Evolutionary conservation across 78 protist genomes (phyloP).

Genomic region (Carpediemonas membranifera): DNA sequence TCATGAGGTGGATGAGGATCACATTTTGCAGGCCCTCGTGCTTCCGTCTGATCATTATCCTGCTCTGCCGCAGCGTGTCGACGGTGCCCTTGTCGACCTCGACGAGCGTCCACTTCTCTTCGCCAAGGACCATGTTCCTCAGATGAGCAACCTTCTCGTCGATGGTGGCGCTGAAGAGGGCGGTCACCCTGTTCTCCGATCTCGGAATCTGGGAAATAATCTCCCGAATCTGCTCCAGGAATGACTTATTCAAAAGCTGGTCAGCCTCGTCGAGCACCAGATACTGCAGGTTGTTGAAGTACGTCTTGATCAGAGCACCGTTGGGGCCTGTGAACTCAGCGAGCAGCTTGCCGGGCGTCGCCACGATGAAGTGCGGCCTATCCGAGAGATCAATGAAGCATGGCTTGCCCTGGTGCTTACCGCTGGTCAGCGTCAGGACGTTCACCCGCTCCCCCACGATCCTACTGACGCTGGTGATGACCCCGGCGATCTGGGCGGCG

Average conservation of each 20-base stretch:
- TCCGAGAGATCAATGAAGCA: constrained; percentile 54
- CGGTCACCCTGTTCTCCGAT: constrained; percentile 58
- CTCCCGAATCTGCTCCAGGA: constrained; percentile 69
- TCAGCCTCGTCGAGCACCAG: constrained; percentile 95
- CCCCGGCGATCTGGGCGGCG: constrained; percentile 2
- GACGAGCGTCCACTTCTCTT: too few species aligned
- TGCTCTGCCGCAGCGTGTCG: too few species aligned
- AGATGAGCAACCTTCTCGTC: constrained; percentile 80
- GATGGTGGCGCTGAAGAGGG: constrained; percentile 93
- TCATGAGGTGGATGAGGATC: too few species aligned
- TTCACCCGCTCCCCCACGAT: constrained; percentile 5
- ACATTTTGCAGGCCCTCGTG: too few species aligned
- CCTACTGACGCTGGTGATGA: background rate
- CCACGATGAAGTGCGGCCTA: constrained; percentile 86
- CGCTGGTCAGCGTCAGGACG: constrained; percentile 58
- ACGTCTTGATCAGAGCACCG: constrained; percentile 63
- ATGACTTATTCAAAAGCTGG: constrained; percentile 77
- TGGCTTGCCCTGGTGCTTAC: too few species aligned
- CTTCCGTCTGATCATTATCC: too few species aligned
- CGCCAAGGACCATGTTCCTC: too few species aligned
- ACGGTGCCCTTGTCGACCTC: too few species aligned
- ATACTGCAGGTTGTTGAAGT: too few species aligned
- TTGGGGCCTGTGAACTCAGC: constrained; percentile 77
- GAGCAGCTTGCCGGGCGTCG: constrained; percentile 87
- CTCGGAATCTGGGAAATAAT: constrained; percentile 36